A percentile compares a stretch with the other conserved stretches of the same genome.
Conservation (phyloP, 345 rosid species). For the Pistacia integerrima region DNA sequence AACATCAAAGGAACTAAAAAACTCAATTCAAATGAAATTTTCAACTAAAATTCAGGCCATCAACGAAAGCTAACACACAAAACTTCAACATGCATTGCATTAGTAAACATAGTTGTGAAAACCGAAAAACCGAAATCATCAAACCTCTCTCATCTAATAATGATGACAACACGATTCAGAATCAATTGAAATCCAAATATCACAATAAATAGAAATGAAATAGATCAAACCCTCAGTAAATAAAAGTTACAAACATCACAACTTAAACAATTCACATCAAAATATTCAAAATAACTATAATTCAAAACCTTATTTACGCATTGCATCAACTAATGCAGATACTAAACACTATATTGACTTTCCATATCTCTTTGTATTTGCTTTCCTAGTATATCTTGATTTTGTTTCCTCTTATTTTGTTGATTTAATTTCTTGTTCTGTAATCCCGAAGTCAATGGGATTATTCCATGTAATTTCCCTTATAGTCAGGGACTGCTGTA, state of each 20-base stretch:
- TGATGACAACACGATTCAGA: neutral
- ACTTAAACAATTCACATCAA: neutral
- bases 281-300: neutral
- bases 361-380: too few species aligned
- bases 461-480: too few species aligned
- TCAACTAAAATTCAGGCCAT: too few species aligned
- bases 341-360: neutral
- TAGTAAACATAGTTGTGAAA: neutral
- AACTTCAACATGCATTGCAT: neutral
- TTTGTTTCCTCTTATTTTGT: too few species aligned
- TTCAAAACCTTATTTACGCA: neutral
- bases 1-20: neutral
- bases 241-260: constrained; percentile 10
- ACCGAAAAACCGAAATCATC: constrained; percentile 16
- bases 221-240: neutral
- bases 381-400: too few species aligned
- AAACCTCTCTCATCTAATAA: neutral
- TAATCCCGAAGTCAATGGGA: too few species aligned
- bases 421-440: too few species aligned
- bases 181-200: too few species aligned
- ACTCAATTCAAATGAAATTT: neutral
- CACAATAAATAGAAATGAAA: neutral
- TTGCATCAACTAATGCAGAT: too few species aligned
- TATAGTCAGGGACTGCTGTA: too few species aligned
- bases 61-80: neutral